Evolutionary conservation across 2,329 filamentous ascomycete genomes (phyloP).

Genomic region (Sclerotinia subarctica): DNA sequence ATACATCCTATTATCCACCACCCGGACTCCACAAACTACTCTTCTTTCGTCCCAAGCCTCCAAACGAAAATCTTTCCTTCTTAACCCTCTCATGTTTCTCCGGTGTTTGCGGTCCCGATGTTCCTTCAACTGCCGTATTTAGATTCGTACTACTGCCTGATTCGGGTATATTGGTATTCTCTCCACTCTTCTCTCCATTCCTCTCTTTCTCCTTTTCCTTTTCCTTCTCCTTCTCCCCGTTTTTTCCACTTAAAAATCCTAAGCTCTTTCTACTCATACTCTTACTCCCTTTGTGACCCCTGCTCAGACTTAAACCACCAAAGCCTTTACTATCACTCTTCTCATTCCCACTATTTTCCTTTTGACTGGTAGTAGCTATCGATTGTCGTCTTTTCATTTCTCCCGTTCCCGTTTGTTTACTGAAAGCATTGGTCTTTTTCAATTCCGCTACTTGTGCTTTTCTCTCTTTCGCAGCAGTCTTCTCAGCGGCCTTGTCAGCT

Average conservation of each 20-base stretch:
- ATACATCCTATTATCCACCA: constrained; percentile 13
- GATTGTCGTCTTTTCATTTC: constrained; percentile 9
- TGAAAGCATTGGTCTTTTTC: constrained; percentile 9
- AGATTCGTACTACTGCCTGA: constrained; percentile 4
- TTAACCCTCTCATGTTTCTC: constrained; percentile 48
- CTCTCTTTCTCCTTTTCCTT: constrained; percentile 21
- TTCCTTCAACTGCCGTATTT: constrained; percentile 33
- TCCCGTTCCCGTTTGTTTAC: constrained; percentile 13
- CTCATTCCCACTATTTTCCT: constrained; percentile 25
- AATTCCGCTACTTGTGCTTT: constrained; percentile 16
- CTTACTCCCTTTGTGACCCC: constrained; percentile 70
- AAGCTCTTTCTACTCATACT: constrained; percentile 75
- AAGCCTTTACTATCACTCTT: constrained; percentile 40
- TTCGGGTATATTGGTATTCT: constrained; percentile 22
- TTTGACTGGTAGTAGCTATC: constrained; percentile 3
- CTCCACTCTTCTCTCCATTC: constrained; percentile 1
- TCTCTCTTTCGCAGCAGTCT: constrained; percentile 30
- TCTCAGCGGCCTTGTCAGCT: constrained; percentile 44
- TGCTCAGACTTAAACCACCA: constrained; percentile 34
- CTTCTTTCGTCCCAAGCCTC: constrained; percentile 63
- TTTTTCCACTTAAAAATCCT: constrained; percentile 53
- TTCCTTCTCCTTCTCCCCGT: constrained; percentile 27
- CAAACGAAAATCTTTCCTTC: constrained; percentile 65
- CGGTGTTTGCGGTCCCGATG: constrained; percentile 32
- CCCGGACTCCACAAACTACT: constrained; percentile 47